Conservation (phyloP, 495 filamentous ascomycete genomes). For the Astrothelium subdiscretum region DNA sequence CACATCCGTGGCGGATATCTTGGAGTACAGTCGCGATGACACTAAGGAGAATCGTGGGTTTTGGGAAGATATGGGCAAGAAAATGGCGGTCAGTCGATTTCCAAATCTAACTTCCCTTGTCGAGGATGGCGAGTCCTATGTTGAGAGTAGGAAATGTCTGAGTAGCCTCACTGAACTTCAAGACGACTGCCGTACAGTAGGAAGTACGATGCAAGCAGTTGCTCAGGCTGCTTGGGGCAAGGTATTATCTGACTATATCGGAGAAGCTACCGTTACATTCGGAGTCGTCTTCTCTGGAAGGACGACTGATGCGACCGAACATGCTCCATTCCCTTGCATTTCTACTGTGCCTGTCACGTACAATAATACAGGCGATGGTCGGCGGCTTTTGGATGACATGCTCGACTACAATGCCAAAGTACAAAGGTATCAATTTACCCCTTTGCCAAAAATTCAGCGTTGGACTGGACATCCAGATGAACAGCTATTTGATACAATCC, state of each 20-base stretch:
- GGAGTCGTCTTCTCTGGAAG: constrained; percentile 63
- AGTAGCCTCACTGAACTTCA: constrained; percentile 33
- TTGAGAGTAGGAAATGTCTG: constrained; percentile 20
- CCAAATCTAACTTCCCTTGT: constrained; percentile 54
- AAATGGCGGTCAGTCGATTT: constrained; percentile 48
- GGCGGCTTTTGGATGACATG: constrained; percentile 42
- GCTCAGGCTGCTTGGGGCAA: constrained; percentile 66
- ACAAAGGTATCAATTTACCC: constrained; percentile 56
- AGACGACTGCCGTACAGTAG: constrained; percentile 34
- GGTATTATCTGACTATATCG: constrained; percentile 58
- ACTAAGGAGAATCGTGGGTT: constrained; percentile 36
- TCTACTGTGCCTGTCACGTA: constrained; percentile 57
- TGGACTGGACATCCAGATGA: constrained; percentile 47
- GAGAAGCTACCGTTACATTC: constrained; percentile 55
- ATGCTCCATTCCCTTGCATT: constrained; percentile 58
- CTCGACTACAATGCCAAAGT: constrained; percentile 49
- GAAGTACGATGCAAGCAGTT: constrained; percentile 58
- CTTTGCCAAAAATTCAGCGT: constrained; percentile 54
- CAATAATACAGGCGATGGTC: constrained; percentile 38
- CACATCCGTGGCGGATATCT: constrained; percentile 30
- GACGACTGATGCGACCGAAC: constrained; percentile 39
- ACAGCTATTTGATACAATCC: constrained; percentile 63
- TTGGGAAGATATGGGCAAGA: constrained; percentile 46
- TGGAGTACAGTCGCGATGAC: constrained; percentile 31
- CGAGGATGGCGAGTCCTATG: constrained; percentile 25